Evolutionary conservation across 2,329 filamentous ascomycete species (phyloP), one percentile per base, ranked within the genome.

Genomic region (Neoarthrinium moseri): DNA sequence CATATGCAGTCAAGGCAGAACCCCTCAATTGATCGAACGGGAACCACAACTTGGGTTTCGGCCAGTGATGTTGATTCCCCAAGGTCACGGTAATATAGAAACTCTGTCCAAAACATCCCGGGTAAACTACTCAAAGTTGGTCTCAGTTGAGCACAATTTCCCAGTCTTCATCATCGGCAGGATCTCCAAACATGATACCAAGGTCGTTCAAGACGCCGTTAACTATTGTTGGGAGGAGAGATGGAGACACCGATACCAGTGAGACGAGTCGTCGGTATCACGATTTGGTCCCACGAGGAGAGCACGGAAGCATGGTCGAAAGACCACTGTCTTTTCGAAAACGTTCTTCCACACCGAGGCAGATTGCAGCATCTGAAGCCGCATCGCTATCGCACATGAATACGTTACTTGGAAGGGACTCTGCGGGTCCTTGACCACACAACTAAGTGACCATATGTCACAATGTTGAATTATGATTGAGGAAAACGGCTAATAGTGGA

Each of bases 101-200:
- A 70, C 61, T 44, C 65, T 82, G 5, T 65, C 67, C 12, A 66
- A 53, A 23, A 71, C 75, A 49, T 83, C 79, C 10, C 72, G 79
- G 5, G 71, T 81, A 52, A 80, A 82, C 60, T 82, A 81, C 57
- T 73, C 75, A 6, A 81, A 81, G 51, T 63, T 78, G 6, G 67
- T 72, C 21, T 78, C 75, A 3, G 66, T 83, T 21, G 77, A 81
- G 57, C 79, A 82, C 61, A 83, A 83, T 53, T 65, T 75, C 52
- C 72, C 68, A 37, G 75, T 82, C 15, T 69, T 74, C 52, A 80
- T 82, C 55, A 74, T 83, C 43, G 79, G 78, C 15, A 55, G 60
- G 4, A 65, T 82, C n/a, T 46, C 56, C 3, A 45, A 53, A 2
- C 52, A 64, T 0, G 67, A 78, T 53, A 71, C 69, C 51, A 55